A percentile compares a stretch with the other conserved stretches of the same genome.
These are phyloP conservation scores for Triticum dicoccoides DNA, from an alignment of 176 grass and related monocot genomes.

Conservation along the genomic window DNA sequence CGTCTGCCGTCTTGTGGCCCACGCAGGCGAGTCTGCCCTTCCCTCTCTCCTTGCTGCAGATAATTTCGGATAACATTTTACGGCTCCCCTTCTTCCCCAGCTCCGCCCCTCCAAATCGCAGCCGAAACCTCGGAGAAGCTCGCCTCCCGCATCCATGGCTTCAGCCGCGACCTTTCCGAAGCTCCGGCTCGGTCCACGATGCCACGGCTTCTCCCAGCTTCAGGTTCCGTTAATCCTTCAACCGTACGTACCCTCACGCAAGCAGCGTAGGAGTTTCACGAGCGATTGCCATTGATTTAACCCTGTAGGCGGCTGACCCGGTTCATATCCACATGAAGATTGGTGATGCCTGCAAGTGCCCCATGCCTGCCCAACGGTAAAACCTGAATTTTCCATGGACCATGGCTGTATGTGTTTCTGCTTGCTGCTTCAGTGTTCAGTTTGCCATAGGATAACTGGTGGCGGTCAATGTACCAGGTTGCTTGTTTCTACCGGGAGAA, in stretches of 20 bases:
- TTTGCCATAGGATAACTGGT: background rate
- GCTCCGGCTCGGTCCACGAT: constrained; percentile 14
- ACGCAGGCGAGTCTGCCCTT: background rate
- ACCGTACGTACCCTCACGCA: background rate
- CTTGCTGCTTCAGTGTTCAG: background rate
- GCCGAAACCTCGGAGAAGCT: background rate
- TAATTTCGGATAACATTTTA: constrained; percentile 39
- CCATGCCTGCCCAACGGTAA: constrained; percentile 8
- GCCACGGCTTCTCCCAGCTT: constrained; percentile 3
- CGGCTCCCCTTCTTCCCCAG: constrained; percentile 22
- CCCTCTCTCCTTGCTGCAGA: background rate
- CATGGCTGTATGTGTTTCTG: background rate
- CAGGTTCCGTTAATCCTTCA: background rate
- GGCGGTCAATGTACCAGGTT: constrained; percentile 2
- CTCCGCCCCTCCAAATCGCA: background rate
- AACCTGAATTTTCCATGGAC: background rate
- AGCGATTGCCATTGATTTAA: background rate
- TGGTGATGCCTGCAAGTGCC: constrained; percentile 5
- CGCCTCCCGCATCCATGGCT: constrained; percentile 31
- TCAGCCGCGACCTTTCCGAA: constrained; percentile 28
- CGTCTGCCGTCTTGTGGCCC: too few relatives aligned
- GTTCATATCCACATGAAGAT: background rate
- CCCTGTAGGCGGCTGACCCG: background rate
- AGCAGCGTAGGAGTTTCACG: background rate
- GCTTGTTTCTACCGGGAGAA: constrained; percentile 27